These are phyloP conservation scores for Vickermania ingenoplastis DNA, from an alignment of 208 protist species.

Conservation along the genomic window DNA sequence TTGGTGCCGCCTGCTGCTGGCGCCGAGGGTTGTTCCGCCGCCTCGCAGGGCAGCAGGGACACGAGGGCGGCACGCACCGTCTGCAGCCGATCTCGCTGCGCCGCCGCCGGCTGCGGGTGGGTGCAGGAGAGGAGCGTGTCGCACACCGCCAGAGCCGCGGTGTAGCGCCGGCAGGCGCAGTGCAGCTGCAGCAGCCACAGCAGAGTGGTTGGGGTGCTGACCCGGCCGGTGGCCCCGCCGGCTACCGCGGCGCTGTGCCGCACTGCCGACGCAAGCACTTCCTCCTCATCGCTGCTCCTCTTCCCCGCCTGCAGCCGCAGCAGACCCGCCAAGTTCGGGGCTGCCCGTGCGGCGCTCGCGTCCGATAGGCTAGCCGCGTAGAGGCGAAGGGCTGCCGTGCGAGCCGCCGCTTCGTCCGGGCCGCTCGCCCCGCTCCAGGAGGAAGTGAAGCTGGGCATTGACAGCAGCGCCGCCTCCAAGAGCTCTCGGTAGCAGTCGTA, in stretches of 20 bases:
- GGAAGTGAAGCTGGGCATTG: not conserved
- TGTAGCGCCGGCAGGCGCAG: not conserved
- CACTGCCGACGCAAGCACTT: not conserved
- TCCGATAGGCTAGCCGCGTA: not conserved
- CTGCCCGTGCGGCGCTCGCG: not conserved
- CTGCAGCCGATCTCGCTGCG: not conserved
- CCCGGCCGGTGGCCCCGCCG: not conserved
- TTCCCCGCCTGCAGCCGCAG: not conserved
- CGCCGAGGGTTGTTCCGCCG: too few relatives aligned
- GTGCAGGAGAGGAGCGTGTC: not conserved
- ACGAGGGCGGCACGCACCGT: not conserved
- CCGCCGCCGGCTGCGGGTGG: not conserved
- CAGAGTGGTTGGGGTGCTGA: not conserved
- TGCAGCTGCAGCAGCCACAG: not conserved
- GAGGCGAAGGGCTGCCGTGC: not conserved
- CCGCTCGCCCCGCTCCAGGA: not conserved
- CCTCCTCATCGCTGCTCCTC: not conserved
- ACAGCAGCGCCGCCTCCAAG: not conserved
- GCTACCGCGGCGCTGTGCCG: not conserved
- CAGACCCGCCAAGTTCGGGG: not conserved
- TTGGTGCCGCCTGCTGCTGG: too few relatives aligned
- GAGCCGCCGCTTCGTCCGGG: not conserved
- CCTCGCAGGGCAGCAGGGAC: not conserved
- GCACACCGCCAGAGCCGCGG: not conserved
- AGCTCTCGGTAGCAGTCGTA: not conserved